Evolutionary conservation across 2,329 filamentous ascomycete species (phyloP).

Genomic region (Metarhizium robertsii): DNA sequence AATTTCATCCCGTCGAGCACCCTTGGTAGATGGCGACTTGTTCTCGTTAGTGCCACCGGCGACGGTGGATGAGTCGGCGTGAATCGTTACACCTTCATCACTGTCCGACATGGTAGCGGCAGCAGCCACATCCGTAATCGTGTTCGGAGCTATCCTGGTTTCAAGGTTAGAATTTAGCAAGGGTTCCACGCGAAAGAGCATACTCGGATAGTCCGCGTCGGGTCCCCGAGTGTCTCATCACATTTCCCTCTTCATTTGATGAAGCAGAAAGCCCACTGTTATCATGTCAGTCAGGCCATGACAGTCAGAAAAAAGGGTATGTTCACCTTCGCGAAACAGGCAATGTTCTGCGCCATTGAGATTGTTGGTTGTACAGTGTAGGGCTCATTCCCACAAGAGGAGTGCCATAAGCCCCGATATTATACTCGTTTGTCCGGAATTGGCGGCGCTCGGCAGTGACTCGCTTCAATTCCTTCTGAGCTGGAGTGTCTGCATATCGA

Average conservation of each 20-base stretch:
- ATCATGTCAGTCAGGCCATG: constrained; percentile 4
- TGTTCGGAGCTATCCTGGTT: constrained; percentile 28
- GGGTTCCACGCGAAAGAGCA: constrained; percentile 16
- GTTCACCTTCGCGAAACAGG: constrained; percentile 22
- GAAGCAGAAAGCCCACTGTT: constrained; percentile 18
- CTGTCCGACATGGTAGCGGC: constrained; percentile 33
- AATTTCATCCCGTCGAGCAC: constrained; percentile 25
- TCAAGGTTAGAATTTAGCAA: constrained; percentile 23
- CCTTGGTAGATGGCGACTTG: constrained; percentile 38
- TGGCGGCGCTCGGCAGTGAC: constrained; percentile 91
- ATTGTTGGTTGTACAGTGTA: constrained; percentile 25
- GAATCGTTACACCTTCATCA: constrained; percentile 46
- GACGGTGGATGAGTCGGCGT: constrained; percentile 37
- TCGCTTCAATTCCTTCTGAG: constrained; percentile 94
- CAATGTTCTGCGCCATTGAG: constrained; percentile 26
- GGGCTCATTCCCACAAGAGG: constrained; percentile 46
- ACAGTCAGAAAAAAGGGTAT: neutral
- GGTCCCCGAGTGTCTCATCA: constrained; percentile 20
- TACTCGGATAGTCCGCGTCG: constrained; percentile 28
- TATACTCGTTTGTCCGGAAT: constrained; percentile 94
- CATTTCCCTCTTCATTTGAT: constrained; percentile 18
- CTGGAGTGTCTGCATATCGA: constrained; percentile 91
- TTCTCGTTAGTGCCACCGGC: constrained; percentile 30
- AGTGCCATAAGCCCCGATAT: constrained; percentile 60
- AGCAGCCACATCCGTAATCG: constrained; percentile 29